Base-by-base conservation (phyloP, 2,329 filamentous ascomycete genomes). In the Didymella sp. region DNA sequence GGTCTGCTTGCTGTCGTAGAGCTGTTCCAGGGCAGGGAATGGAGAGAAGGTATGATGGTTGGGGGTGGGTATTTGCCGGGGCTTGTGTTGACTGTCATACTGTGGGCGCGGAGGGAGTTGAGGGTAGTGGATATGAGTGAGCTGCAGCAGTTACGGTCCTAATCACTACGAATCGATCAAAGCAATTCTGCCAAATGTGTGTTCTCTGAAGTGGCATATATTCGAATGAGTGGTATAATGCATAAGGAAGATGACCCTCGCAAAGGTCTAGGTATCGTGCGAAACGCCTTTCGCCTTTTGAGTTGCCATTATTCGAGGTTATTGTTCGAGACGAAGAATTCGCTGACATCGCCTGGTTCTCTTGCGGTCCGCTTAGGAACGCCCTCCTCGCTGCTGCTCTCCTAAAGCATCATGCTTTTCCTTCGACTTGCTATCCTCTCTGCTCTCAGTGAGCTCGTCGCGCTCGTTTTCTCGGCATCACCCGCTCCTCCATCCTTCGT, bases 61-160 rank as follows among this genome's bases (percentile, higher is more conserved):
- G 71, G 72, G 9, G 70, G 72, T 56, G 79, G 68, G 76, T 67
- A 78, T 61, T 35, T 81, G 40, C 78, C 79, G 2, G 75, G 68
- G 6, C 58, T 87, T 2, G 82, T 92, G 1, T 87, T 90, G 66
- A 80, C 63, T 0, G 79, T 89, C 19, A 81, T 87, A 6, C 66
- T 91, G 54, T 74, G 84, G 43, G 85, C 85, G 27, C 87, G 91
- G 75, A 76, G 84, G 48, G 80, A 89, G 68, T 87, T 92, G 83
- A 82, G 83, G 3, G 82, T 86, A 44, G 84, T 92, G 8, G 88
- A 92, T 76, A 84, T 90, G 5, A 87, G 79, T 60, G 89, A 89
- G 68, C 75, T 93, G 65, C 78, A 82, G 45, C 78, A 76, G 51
- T 77, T 91, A 68, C 22, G 46, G 17, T 51, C 45, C 2, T 57